Evolutionary conservation across 768 basidiomycete species (phyloP).

Genomic region (Galerina sulciceps): DNA sequence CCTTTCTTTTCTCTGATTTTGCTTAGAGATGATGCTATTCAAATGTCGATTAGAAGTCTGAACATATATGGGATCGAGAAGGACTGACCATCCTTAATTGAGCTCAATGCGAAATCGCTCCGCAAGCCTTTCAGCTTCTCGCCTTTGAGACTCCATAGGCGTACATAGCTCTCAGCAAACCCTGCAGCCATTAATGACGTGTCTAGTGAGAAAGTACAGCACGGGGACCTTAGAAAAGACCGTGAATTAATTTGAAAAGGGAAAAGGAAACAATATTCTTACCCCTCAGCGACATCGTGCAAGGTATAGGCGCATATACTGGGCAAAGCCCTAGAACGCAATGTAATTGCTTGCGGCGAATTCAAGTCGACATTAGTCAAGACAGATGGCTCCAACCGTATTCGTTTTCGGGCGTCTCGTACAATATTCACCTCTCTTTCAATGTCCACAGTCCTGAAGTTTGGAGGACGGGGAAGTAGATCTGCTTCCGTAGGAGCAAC

Average conservation of each 20-base stretch:
- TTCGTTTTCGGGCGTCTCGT: slow-evolving; percentile 89
- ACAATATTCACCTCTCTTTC: slow-evolving; percentile 90
- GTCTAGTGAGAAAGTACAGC: slow-evolving; percentile 88
- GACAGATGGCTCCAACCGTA: slow-evolving; percentile 81
- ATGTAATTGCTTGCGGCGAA: slow-evolving; percentile 59
- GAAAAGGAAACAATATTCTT: slow-evolving; percentile 27
- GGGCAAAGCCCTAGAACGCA: slow-evolving; percentile 75
- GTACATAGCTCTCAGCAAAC: slow-evolving; percentile 93
- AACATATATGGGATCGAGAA: not conserved
- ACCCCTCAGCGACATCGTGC: slow-evolving; percentile 97
- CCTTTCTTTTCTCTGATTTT: slow-evolving; percentile 83
- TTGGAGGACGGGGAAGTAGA: slow-evolving; percentile 77
- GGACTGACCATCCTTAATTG: slow-evolving; percentile 71
- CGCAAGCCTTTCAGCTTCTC: slow-evolving; percentile 80
- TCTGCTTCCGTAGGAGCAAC: slow-evolving; percentile 71
- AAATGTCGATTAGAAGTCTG: not conserved
- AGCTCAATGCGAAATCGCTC: slow-evolving; percentile 72
- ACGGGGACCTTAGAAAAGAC: slow-evolving; percentile 64
- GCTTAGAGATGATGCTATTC: slow-evolving; percentile 58
- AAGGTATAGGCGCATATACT: slow-evolving; percentile 96
- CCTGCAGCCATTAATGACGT: slow-evolving; percentile 93
- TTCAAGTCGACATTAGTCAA: slow-evolving; percentile 60
- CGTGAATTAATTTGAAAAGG: slow-evolving; percentile 10
- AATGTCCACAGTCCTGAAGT: slow-evolving; percentile 86
- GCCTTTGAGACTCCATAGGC: slow-evolving; percentile 93